A percentile compares a stretch with the other conserved stretches of the same genome.
These are phyloP conservation scores for Fusarium nodosum DNA, from an alignment of 2,329 filamentous ascomycete species.

Conservation along the genomic window DNA sequence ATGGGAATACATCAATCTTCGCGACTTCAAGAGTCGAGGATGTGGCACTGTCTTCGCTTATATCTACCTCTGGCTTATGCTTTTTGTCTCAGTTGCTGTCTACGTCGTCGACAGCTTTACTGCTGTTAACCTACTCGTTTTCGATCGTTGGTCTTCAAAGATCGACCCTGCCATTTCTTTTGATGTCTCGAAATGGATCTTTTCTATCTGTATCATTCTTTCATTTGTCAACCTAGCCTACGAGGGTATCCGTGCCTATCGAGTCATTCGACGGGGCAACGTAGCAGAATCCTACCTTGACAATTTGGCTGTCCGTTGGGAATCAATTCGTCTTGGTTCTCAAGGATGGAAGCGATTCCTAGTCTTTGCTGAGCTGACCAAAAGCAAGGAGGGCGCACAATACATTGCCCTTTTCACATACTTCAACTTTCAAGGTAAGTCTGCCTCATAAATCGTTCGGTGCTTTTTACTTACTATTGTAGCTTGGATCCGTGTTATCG, in stretches of 20 bases:
- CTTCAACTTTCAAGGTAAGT: conserved; percentile 77
- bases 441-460: background rate
- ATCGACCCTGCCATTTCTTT: conserved; percentile 84
- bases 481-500: conserved; percentile 89
- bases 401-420: conserved; percentile 93
- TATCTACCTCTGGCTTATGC: conserved; percentile 84
- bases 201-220: conserved; percentile 89
- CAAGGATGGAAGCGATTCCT: conserved; percentile 90
- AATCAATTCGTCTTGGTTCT: conserved; percentile 81
- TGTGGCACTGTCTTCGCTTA: conserved; percentile 85
- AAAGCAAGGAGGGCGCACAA: conserved; percentile 90
- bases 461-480: conserved; percentile 30
- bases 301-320: conserved; percentile 84
- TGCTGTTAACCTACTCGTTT: conserved; percentile 88
- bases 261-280: conserved; percentile 85
- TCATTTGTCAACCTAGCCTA: conserved; percentile 86
- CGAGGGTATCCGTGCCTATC: conserved; percentile 82
- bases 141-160: conserved; percentile 88
- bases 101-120: conserved; percentile 95
- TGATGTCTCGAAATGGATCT: conserved; percentile 91
- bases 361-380: conserved; percentile 92
- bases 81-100: conserved; percentile 83
- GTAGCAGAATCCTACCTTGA: conserved; percentile 95
- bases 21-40: conserved; percentile 87
- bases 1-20: conserved; percentile 87